These are phyloP conservation scores for Chrysochromulina tobinii DNA, from an alignment of 78 protist species.

Conservation along the genomic window DNA sequence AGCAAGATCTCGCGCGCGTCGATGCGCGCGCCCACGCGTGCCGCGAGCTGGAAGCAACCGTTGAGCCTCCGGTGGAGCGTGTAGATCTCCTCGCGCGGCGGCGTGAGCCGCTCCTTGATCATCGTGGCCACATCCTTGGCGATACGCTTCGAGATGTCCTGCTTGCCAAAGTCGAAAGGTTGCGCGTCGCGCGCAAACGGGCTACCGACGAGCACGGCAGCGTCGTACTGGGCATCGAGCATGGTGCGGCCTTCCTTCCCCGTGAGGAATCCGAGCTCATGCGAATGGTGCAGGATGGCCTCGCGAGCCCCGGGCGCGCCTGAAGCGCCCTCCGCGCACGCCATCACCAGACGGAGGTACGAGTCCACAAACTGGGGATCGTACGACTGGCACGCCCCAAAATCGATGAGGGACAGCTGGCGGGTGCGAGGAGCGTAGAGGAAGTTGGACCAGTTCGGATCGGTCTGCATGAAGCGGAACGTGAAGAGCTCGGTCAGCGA, in stretches of 20 bases:
- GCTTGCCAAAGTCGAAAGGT: slow-evolving; percentile 65
- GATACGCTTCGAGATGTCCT: slow-evolving; percentile 55
- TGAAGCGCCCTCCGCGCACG: slow-evolving; percentile 22
- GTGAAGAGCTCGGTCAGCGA: slow-evolving; percentile 74
- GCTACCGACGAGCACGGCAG: slow-evolving; percentile 60
- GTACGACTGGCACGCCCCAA: slow-evolving; percentile 82
- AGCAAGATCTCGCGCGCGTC: background rate
- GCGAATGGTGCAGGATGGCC: slow-evolving; percentile 57
- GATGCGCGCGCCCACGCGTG: background rate
- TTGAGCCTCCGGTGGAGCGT: slow-evolving; percentile 85
- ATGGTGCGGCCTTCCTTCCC: slow-evolving; percentile 81
- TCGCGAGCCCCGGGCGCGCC: slow-evolving; percentile 3
- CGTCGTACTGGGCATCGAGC: slow-evolving; percentile 77
- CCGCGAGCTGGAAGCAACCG: slow-evolving; percentile 1
- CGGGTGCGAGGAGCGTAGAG: slow-evolving; percentile 65
- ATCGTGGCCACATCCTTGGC: slow-evolving; percentile 65
- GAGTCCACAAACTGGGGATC: slow-evolving; percentile 49
- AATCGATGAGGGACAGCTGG: slow-evolving; percentile 68
- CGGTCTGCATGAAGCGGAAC: slow-evolving; percentile 78
- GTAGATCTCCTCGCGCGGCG: slow-evolving; percentile 82
- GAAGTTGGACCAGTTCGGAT: slow-evolving; percentile 88
- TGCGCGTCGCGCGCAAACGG: slow-evolving; percentile 34
- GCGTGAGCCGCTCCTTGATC: slow-evolving; percentile 72
- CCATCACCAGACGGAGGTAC: slow-evolving; percentile 77
- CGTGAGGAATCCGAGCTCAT: slow-evolving; percentile 76